These are phyloP conservation scores for Psidium guajava DNA, from an alignment of 345 rosid genomes.

Conservation along the genomic window DNA sequence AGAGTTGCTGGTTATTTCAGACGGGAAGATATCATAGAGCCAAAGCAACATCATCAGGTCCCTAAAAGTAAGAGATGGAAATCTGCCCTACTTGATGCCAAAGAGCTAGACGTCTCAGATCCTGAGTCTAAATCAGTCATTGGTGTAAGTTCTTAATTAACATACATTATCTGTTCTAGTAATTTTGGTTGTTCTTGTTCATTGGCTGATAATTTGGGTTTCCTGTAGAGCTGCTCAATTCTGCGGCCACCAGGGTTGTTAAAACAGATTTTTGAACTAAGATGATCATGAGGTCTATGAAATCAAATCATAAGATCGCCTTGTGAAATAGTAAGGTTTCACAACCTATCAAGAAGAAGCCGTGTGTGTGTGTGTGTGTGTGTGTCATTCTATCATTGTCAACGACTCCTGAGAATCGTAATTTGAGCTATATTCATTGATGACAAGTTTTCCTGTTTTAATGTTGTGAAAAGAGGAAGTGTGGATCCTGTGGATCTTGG, in stretches of 20 bases:
- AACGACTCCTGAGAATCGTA: not conserved
- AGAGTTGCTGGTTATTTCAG: slow-evolving; percentile 2
- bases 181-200: not conserved
- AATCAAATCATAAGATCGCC: not conserved
- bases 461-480: not conserved
- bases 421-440: not conserved
- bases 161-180: not conserved
- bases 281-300: not conserved
- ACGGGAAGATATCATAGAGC: not conserved
- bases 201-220: not conserved
- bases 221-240: not conserved
- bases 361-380: not conserved
- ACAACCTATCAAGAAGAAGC: not conserved
- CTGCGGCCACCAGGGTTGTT: not conserved
- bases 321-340: not conserved
- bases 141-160: slow-evolving; percentile 5
- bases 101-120: slow-evolving; percentile 6
- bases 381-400: not conserved
- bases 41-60: slow-evolving; percentile 1
- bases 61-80: slow-evolving; percentile 20
- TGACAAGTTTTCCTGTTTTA: not conserved
- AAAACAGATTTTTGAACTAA: not conserved
- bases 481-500: not conserved
- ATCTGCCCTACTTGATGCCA: slow-evolving; percentile 13
- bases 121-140: not conserved